phyloP scores from a whole-genome alignment of 1,139 yeast genomes.

The Yamadazyma trypodendri region DNA sequence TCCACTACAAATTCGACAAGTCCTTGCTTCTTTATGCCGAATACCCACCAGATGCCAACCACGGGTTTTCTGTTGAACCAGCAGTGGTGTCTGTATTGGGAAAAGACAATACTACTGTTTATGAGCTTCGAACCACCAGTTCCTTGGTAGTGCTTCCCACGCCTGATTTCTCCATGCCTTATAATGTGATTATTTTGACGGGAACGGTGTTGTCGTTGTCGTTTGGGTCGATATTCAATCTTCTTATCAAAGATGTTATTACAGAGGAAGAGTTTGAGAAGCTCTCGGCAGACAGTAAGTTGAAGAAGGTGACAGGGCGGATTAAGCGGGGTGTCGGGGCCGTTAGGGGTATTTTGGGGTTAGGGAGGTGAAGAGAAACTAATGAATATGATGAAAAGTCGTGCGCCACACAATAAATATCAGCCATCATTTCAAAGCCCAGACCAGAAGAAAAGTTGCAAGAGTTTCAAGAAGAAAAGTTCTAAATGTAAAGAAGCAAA shows the following conservation, averaged over 20 bases:
- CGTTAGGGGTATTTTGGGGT: constrained; percentile 4
- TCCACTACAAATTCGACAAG: constrained; percentile 83
- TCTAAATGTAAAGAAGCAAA: too few species aligned
- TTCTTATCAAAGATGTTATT: constrained; percentile 71
- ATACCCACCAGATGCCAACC: constrained; percentile 99
- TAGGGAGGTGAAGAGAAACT: too few species aligned
- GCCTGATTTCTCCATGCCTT: constrained; percentile 99
- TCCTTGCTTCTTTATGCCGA: constrained; percentile 81
- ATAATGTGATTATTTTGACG: constrained; percentile 91
- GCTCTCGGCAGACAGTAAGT: constrained; percentile 24
- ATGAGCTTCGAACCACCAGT: constrained; percentile 79
- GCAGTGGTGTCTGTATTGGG: constrained; percentile 65
- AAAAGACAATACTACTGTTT: constrained; percentile 26
- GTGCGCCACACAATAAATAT: too few species aligned
- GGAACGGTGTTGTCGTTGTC: constrained; percentile 92
- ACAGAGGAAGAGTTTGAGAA: constrained; percentile 74
- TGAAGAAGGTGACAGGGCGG: constrained; percentile 18
- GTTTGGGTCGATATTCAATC: constrained; percentile 83
- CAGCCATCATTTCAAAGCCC: too few species aligned
- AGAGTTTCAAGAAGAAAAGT: too few species aligned
- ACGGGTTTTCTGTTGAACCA: constrained; percentile 93
- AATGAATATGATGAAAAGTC: too few species aligned
- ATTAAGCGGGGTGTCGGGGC: constrained; percentile 6
- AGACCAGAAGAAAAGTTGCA: neutral
- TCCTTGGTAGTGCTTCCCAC: constrained; percentile 85